Base-by-base conservation (phyloP, 2,329 filamentous ascomycete species). In the Harringtonia aguacate region DNA sequence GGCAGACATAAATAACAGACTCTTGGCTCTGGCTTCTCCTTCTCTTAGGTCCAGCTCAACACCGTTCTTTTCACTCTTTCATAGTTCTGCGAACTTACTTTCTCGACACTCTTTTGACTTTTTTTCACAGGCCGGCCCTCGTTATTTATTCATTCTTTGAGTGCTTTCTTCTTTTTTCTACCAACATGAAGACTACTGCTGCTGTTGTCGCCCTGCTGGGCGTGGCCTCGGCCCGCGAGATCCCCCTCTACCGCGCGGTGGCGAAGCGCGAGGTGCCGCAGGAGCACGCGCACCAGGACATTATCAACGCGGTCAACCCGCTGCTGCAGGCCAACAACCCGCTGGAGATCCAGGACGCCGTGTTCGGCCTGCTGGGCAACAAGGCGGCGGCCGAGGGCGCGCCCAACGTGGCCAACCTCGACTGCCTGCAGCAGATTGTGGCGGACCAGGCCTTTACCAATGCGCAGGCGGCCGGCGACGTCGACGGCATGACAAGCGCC, bases 361-460 rank as follows among this genome's bases (percentile, higher is more conserved):
- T 74, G 39, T 75, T 74, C 49, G 66, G 62, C 38, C 68, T 74
- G 6, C 63, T 74, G 14, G 71, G 70, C 40, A 67, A 70, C 47
- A 60, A 58, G 2, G 65, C 59, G 9, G 60, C 60, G 7, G 57
- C 55, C 18, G 40, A 46, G 1, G 60, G 59, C 27, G 58, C 59
- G 15, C 53, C 53, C 27, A 46, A 56, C 7, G 57, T 62, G 24
- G 46, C 51, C 38, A 61, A 79, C 55, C 58, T 69, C 46, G 72
- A 77, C 59, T 79, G 75, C 55, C 68, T 79, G 38, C 75, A 79
- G 56, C 73, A 76, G 64, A 66, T 64, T 39, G 66, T 66, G 15
- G 75, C 75, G 37, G 75, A 79, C 60, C 72, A 72, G 57, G 75
- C 75, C 42, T 78, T 79, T 58, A 77, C 72, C 55, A 77, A 78